phyloP scores from a whole-genome alignment of 139 green algal species.

The Closterium sp. region DNA sequence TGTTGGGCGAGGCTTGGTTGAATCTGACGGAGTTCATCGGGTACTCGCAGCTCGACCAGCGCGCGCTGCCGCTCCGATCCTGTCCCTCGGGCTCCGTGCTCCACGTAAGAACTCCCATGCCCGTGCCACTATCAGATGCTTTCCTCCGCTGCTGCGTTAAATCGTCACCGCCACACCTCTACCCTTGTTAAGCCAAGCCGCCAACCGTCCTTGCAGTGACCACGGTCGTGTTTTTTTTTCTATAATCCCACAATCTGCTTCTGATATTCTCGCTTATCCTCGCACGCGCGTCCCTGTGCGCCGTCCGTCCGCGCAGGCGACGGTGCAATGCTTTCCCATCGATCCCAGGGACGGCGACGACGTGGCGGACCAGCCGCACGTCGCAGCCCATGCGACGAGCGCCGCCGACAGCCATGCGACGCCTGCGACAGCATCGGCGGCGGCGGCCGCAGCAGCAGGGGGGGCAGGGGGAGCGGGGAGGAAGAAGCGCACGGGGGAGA shows the following conservation, averaged over 20 bases:
- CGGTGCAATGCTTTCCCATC: neutral
- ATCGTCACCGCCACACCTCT: no score
- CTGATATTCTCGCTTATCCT: no score
- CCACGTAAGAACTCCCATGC: no score
- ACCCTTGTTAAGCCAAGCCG: no score
- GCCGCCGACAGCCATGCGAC: neutral
- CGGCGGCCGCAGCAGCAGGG: neutral
- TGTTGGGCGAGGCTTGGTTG: slow-evolving; percentile 30
- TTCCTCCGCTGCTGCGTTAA: no score
- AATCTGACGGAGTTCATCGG: slow-evolving; percentile 37
- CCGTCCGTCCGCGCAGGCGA: neutral
- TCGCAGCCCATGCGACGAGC: no score
- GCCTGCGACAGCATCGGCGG: neutral
- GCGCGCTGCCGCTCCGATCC: slow-evolving; percentile 14
- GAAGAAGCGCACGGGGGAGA: neutral
- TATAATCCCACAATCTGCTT: no score
- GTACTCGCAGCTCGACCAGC: slow-evolving; percentile 27
- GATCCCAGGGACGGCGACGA: neutral
- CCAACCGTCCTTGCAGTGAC: no score
- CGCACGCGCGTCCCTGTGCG: neutral
- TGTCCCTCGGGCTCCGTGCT: slow-evolving; percentile 43
- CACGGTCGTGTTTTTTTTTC: no score
- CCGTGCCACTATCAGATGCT: no score
- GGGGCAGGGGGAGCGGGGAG: neutral
- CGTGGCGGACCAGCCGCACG: neutral